Evolutionary conservation across 2,329 filamentous ascomycete species (phyloP), one percentile per base, ranked within the genome.

Genomic region (Penicillium sp.): DNA sequence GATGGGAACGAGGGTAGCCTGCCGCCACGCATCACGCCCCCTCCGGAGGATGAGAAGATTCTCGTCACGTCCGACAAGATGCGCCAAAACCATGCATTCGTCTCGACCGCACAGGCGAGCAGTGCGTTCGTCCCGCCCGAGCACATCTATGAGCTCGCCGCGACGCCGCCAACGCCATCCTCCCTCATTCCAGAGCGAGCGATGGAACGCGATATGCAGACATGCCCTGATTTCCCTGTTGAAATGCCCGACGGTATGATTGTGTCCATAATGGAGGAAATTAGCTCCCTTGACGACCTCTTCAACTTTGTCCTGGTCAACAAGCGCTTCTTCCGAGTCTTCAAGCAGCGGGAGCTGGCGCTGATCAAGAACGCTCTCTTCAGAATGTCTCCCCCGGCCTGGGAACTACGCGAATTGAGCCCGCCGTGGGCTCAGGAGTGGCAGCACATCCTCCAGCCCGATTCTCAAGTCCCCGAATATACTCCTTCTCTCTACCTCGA

Each of bases 341-440:
- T 78, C 61, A 79, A 80, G 54, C 63, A 68, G 14, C 68, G 80
- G 50, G 77, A 81, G 49, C 62, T 81, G 32, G 56, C 65, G 0
- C 63, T 81, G 2, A 71, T 81, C 39, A 75, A 74, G 34, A 63
- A 60, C 4, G 69, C 76, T 0, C 56, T 79, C 3, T 71, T 66
- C 36, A 74, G 71, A 32, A 72, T 75, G 64, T 81, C 77, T 2
- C 70, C 77, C 4, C 69, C 79, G 1, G 78, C 77, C 1, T 81
- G 76, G 76, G 79, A 83, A 50, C 64, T 78, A 33, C 73, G 77
- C 10, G 76, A 82, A 50, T 76, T 79, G 60, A 74, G 72, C 33
- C 73, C 74, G 21, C 76, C 76, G 1, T 72, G 71, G 51, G 65
- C 68, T 37, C 67, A 65, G 27, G 63, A 71, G 35, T 62, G 59